Percentiles rank a stretch among this genome's conserved stretches.
phyloP scores from a whole-genome alignment of 2,329 filamentous ascomycete genomes.

The Neofusicoccum parvum region DNA sequence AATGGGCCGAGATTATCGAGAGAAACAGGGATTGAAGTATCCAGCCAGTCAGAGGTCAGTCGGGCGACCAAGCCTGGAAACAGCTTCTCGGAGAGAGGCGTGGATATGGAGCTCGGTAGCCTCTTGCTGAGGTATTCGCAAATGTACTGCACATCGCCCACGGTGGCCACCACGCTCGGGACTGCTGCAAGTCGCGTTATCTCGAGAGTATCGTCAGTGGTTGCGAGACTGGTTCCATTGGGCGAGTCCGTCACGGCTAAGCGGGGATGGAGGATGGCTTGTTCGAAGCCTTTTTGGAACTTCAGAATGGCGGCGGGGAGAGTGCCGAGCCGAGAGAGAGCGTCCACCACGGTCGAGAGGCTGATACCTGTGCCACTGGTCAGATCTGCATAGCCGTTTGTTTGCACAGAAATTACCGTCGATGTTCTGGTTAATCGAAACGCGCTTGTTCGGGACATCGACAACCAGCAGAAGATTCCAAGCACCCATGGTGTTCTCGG shows the following conservation, averaged over 20 bases:
- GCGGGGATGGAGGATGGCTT: conserved; percentile 62
- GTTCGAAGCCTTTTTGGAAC: conserved; percentile 66
- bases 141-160: conserved; percentile 34
- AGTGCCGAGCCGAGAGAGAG: conserved; percentile 38
- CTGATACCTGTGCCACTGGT: conserved; percentile 26
- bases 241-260: conserved; percentile 46
- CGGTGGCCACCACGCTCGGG: conserved; percentile 32
- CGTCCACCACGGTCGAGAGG: conserved; percentile 38
- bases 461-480: conserved; percentile 71
- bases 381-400: too few relatives aligned
- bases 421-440: conserved; percentile 59
- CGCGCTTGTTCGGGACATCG: conserved; percentile 56
- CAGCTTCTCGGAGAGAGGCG: conserved; percentile 67
- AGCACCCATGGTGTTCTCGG: conserved; percentile 66
- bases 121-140: conserved; percentile 53
- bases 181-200: conserved; percentile 31
- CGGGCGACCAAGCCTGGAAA: conserved; percentile 69
- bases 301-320: conserved; percentile 55
- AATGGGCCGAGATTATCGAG: conserved; percentile 72
- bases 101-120: conserved; percentile 52
- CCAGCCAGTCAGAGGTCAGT: conserved; percentile 74
- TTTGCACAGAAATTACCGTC: conserved; percentile 45
- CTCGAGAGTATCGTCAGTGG: conserved; percentile 39
- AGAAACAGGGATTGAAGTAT: conserved; percentile 73
- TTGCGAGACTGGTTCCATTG: conserved; percentile 33